phyloP scores from a whole-genome alignment of 768 basidiomycete species.

The Kwoniella dendrophila region DNA sequence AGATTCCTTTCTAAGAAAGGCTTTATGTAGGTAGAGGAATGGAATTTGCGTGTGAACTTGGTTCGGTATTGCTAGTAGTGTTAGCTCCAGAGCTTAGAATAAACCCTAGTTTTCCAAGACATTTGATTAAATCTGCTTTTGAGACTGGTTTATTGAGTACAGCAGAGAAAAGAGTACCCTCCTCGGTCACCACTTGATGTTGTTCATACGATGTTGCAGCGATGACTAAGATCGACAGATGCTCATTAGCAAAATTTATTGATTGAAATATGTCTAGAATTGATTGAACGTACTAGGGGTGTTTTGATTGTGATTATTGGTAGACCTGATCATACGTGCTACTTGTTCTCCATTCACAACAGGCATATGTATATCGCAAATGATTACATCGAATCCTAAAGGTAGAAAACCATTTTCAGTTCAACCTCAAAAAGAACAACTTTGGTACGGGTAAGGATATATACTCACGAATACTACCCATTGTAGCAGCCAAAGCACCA shows the following conservation, averaged over 20 bases:
- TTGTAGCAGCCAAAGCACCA: constrained; percentile 93
- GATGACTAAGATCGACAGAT: constrained; percentile 45
- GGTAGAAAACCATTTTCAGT: constrained; percentile 6
- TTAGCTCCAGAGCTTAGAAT: constrained; percentile 25
- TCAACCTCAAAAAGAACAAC: neutral
- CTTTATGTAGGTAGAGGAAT: constrained; percentile 4
- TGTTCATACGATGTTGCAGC: constrained; percentile 55
- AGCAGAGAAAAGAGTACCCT: constrained; percentile 55
- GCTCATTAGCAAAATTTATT: neutral
- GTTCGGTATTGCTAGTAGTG: neutral
- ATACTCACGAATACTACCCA: constrained; percentile 91
- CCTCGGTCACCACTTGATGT: constrained; percentile 45
- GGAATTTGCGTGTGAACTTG: neutral
- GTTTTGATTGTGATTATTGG: constrained; percentile 88
- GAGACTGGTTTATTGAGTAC: constrained; percentile 83
- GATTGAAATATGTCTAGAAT: neutral
- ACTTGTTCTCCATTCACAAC: constrained; percentile 95
- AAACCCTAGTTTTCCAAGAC: constrained; percentile 84
- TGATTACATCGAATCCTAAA: constrained; percentile 89
- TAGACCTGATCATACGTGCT: constrained; percentile 94
- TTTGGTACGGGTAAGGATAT: neutral
- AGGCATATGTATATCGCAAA: constrained; percentile 96
- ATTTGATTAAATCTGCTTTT: constrained; percentile 76
- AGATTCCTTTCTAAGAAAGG: too few species aligned
- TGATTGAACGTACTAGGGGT: constrained; percentile 67